Evolutionary conservation across 495 filamentous ascomycete species (phyloP).

Genomic region (Bacidia gigantensis): DNA sequence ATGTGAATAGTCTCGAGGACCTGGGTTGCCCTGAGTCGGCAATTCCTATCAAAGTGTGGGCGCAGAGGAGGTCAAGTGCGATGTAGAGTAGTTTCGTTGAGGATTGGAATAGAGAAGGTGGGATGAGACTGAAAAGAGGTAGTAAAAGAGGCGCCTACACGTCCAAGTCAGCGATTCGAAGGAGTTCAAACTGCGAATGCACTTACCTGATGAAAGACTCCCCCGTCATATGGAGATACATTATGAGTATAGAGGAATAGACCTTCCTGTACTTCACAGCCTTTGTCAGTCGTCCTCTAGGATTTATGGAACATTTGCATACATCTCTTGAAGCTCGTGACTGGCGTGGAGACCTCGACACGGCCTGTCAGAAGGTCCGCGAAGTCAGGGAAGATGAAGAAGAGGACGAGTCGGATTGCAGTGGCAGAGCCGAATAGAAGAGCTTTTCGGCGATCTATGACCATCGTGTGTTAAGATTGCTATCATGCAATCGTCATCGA

Average conservation of each 20-base stretch:
- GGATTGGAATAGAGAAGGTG: conserved; percentile 51
- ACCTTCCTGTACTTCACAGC: conserved; percentile 71
- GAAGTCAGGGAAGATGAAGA: conserved; percentile 66
- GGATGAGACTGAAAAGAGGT: conserved; percentile 77
- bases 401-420: conserved; percentile 65
- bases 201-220: conserved; percentile 81
- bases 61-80: conserved; percentile 66
- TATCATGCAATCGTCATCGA: too few species aligned
- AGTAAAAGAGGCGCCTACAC: conserved; percentile 87
- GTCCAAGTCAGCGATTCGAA: not conserved
- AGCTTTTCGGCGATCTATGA: conserved; percentile 59
- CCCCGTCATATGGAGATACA: conserved; percentile 94
- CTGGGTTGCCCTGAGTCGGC: conserved; percentile 69
- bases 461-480: too few species aligned
- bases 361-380: conserved; percentile 77
- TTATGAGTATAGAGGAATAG: conserved; percentile 91
- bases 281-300: not conserved
- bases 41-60: conserved; percentile 68
- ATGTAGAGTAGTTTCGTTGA: conserved; percentile 72
- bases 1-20: conserved; percentile 57
- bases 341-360: conserved; percentile 91
- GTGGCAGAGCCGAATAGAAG: conserved; percentile 64
- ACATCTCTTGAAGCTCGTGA: conserved; percentile 97
- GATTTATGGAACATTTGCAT: conserved; percentile 22
- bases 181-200: not conserved